Evolutionary conservation across 805 yeast genomes (phyloP).

Genomic region (Sungouiella blattae): DNA sequence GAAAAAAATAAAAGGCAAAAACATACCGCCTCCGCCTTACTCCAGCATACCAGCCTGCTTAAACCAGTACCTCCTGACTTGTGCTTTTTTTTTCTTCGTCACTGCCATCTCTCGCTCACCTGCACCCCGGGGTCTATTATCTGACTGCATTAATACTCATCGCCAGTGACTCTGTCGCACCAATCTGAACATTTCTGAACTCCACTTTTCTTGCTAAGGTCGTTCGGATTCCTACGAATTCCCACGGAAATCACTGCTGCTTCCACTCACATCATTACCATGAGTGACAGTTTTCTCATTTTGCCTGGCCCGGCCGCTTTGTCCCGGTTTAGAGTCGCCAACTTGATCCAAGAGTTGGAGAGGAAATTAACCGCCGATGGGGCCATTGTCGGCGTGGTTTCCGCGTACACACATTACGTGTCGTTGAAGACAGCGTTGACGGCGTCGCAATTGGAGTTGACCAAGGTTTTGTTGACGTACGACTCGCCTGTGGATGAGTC

Average conservation of each 20-base stretch:
- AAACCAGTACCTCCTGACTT: too few relatives aligned
- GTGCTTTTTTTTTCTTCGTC: too few relatives aligned
- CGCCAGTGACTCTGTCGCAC: slow-evolving; percentile 9
- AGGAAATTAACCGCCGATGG: slow-evolving; percentile 58
- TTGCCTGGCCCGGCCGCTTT: slow-evolving; percentile 89
- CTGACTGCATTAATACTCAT: background rate
- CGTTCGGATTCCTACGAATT: too few relatives aligned
- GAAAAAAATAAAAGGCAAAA: too few relatives aligned
- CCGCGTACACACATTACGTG: slow-evolving; percentile 80
- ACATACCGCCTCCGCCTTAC: too few relatives aligned
- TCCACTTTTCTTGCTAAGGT: too few relatives aligned
- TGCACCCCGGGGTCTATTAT: too few relatives aligned
- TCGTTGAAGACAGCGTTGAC: slow-evolving; percentile 46
- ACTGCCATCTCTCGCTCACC: too few relatives aligned
- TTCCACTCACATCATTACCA: too few relatives aligned
- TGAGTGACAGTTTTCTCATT: slow-evolving; percentile 29
- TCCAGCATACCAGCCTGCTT: too few relatives aligned
- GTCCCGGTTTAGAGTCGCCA: slow-evolving; percentile 80
- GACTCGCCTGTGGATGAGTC: slow-evolving; percentile 60
- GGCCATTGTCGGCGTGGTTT: slow-evolving; percentile 64
- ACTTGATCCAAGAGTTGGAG: slow-evolving; percentile 68
- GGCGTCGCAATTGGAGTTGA: slow-evolving; percentile 41
- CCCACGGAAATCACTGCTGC: too few relatives aligned
- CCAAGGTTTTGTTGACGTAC: slow-evolving; percentile 67
- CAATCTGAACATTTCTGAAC: slow-evolving; percentile 1